Percentiles rank a stretch among this genome's conserved stretches.
phyloP scores from a whole-genome alignment of 1,284 basidiomycete species.

The Vanrija sp. region DNA sequence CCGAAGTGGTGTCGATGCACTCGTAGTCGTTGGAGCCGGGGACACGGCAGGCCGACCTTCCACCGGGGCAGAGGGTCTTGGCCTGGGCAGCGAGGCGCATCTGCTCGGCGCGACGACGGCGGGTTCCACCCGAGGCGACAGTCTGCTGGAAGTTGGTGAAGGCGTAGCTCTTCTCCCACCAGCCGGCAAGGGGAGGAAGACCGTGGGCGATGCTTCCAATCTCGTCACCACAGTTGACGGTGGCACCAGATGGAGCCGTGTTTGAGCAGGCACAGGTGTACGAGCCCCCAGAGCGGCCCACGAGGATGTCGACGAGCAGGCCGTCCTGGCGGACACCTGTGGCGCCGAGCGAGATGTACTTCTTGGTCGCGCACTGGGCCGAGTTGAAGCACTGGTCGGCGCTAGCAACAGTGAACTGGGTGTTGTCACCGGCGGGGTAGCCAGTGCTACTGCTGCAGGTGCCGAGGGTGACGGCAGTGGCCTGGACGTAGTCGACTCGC shows the following conservation, averaged over 20 bases:
- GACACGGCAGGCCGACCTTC: background rate
- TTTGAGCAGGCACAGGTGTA: slow-evolving; percentile 3
- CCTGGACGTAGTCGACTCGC: background rate
- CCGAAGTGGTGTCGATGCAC: background rate
- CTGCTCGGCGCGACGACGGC: background rate
- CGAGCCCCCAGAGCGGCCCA: background rate
- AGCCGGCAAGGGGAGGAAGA: background rate
- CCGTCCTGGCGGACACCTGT: background rate
- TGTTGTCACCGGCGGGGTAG: background rate
- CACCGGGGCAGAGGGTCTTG: background rate
- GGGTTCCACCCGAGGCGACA: background rate
- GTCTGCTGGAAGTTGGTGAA: background rate
- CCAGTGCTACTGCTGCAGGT: background rate
- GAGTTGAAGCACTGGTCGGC: background rate
- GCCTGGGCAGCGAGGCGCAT: background rate
- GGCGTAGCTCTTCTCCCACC: background rate
- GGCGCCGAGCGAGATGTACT: background rate
- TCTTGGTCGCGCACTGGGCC: background rate
- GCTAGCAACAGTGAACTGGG: background rate
- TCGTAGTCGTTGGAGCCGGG: background rate
- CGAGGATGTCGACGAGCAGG: background rate
- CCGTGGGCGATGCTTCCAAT: background rate
- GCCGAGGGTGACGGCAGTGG: background rate
- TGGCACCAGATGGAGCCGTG: background rate
- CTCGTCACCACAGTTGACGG: background rate